Evolutionary conservation across 2,329 filamentous ascomycete genomes (phyloP), one percentile per base, ranked within the genome.

Genomic region (Aureobasidium namibiae): DNA sequence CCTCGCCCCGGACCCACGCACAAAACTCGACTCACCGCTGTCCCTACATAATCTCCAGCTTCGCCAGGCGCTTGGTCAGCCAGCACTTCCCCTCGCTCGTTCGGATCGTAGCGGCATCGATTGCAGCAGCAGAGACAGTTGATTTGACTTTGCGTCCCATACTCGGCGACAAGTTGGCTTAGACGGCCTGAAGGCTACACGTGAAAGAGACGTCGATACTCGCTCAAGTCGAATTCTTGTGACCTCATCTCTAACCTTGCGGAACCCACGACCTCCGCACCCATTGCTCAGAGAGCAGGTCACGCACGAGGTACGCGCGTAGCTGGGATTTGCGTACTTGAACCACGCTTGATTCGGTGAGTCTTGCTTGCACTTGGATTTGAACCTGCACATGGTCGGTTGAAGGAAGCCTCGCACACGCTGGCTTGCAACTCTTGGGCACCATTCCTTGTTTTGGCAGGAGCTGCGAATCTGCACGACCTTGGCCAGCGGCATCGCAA

Each of bases 391-490:
- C 50, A 54, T 54, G 42, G 42, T 45, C 24, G 11, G 26, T n/a
- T 11, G 9, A 26, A 11, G 44, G 9, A 26, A 8, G 21, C 26
- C 34, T 34, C 29, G 33, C 33, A 52, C 14, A 52, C 31, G 36
- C n/a, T 31, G 39, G 18, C 14, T 14, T 45, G 29, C 31, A 34
- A 34, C 45, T 29, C n/a, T 44, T 56, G 52, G 52, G 39, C 52
- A 21, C 14, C 52, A 56, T 56, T 44, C 50, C 50, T 54, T 54
- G 50, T 54, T 54, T 54, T 42, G 49, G 33, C 49, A 29, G 36
- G 36, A 21, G 39, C 49, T 34, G 29, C 49, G 49, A 23, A 23
- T 49, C 31, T 49, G 48, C 48, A 52, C 48, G 48, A 52, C 50
- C 50, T 42, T 31, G 42, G 26, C 33, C 24, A 16, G 38, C 38